A percentile compares a stretch with the other conserved stretches of the same genome.
Evolutionary conservation across 805 yeast species (phyloP).

Genomic region (Cyberlindnera nakhonratchasimensis): DNA sequence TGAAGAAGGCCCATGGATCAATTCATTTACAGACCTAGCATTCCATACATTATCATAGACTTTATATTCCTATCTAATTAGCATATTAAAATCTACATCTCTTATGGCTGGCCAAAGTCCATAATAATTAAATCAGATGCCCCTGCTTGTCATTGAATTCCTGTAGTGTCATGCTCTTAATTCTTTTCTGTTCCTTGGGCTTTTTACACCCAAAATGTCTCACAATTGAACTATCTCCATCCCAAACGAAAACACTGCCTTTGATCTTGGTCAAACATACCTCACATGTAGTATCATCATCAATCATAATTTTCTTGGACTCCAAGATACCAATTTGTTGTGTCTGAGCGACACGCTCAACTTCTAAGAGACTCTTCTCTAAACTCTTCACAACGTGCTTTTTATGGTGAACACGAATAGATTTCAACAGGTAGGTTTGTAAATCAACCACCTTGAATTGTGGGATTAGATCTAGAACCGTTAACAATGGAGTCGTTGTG

Average conservation of each 20-base stretch:
- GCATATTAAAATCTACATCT: background rate
- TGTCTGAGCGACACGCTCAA: constrained; percentile 11
- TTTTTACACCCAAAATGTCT: constrained; percentile 26
- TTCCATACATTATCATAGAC: constrained; percentile 31
- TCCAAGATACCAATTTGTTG: constrained; percentile 9
- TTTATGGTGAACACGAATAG: constrained; percentile 16
- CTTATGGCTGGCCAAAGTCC: too few relatives aligned
- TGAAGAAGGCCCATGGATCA: constrained; percentile 42
- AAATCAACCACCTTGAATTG: constrained; percentile 21
- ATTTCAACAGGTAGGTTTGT: constrained; percentile 19
- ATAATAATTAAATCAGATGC: background rate
- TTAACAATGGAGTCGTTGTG: constrained; percentile 27
- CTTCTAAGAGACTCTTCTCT: constrained; percentile 9
- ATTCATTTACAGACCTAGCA: constrained; percentile 52
- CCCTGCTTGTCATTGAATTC: constrained; percentile 14
- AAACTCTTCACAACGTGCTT: constrained; percentile 1
- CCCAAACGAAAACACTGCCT: constrained; percentile 17
- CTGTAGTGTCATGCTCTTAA: constrained; percentile 16
- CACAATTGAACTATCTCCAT: constrained; percentile 3
- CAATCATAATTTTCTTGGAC: constrained; percentile 1
- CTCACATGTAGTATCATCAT: constrained; percentile 12
- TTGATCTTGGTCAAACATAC: constrained; percentile 15
- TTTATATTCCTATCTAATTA: background rate
- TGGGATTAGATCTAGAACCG: constrained; percentile 13
- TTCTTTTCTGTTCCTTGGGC: constrained; percentile 3